Base-by-base conservation (phyloP, 108 stramenopile genomes). In the Cyclotella sp. region DNA sequence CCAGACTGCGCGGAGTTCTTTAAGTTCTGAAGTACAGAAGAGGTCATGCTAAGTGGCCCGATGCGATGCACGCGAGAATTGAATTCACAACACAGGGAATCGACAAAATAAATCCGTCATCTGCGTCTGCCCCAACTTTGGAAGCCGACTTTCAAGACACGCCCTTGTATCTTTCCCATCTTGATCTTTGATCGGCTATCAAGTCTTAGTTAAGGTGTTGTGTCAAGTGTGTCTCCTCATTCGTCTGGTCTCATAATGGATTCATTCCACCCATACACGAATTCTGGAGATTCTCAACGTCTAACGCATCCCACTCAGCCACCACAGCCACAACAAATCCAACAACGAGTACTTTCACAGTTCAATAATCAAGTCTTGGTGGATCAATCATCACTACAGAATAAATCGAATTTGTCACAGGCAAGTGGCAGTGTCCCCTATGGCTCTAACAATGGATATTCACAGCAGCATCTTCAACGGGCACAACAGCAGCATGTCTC, bases 211-310 rank as follows among this genome's bases (percentile, higher is more conserved):
- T 21, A 9, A 46, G 29, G 2, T 1, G 1, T 59, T 21, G 27
- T 41, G 58, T 60, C 26, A 15, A 28, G 27, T 4, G 40, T 42
- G 29, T 21, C 9, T 68, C 39, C 27, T 53, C 34, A 19, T 29
- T 53, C 28, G 22, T 53, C 19, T 19, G 4, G 28, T 22, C 15
- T 47, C 52, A 68, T 39, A 42, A 70, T 70, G 69, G 69, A 70
- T 70, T 54, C 69, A 70, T 70, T 70, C 55, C 57, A 70, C 27
- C 69, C 22, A 54, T 70, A 52, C 69, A 70, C 28, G n/a, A 29
- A 70, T 19, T 54, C 69, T 43, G 69, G 69, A 58, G 57, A 58
- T 58, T 58, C 57, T 3, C 57, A 58, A 58, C 57, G 57, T 49
- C 47, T 49, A 49, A 49, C 55, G 19, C 26, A 58, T 26, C 24